phyloP scores from a whole-genome alignment of 805 yeast species.

The Starmerella potacharoeniae region DNA sequence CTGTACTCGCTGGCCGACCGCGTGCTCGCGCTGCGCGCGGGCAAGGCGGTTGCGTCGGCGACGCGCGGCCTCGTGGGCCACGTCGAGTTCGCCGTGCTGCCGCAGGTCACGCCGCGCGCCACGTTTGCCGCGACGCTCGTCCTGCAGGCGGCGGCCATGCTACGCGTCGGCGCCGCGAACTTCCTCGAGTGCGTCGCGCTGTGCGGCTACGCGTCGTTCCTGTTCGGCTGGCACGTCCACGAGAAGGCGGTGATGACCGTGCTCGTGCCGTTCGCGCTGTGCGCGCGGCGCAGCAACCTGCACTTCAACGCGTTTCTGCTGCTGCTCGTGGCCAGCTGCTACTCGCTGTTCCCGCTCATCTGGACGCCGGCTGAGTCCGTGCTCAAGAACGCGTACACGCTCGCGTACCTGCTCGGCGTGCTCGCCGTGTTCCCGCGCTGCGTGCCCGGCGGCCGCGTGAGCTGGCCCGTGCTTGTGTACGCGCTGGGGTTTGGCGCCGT shows the following conservation, averaged over 20 bases:
- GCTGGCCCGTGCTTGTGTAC: constrained; percentile 57
- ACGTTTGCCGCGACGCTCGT: constrained; percentile 76
- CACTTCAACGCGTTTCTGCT: constrained; percentile 60
- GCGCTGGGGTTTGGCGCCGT: constrained; percentile 57
- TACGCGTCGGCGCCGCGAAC: constrained; percentile 31
- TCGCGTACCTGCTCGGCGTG: constrained; percentile 75
- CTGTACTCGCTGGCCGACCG: constrained; percentile 76
- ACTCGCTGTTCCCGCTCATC: constrained; percentile 77
- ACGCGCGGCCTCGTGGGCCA: constrained; percentile 92
- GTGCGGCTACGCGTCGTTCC: constrained; percentile 81
- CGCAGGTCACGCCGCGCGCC: constrained; percentile 62
- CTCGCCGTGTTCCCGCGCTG: constrained; percentile 45
- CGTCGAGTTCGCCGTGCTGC: constrained; percentile 67
- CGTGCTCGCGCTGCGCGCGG: constrained; percentile 32
- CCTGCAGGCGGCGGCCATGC: constrained; percentile 65
- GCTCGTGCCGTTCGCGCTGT: constrained; percentile 64
- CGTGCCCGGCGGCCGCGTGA: constrained; percentile 45
- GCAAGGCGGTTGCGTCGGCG: constrained; percentile 32
- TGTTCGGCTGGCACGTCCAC: constrained; percentile 98
- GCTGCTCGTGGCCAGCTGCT: constrained; percentile 68
- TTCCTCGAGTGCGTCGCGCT: constrained; percentile 76
- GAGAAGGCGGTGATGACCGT: constrained; percentile 91
- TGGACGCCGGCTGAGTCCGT: constrained; percentile 71
- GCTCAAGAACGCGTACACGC: constrained; percentile 63
- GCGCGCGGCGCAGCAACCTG: constrained; percentile 59